These are phyloP conservation scores for Aspergillus campestris DNA, from an alignment of 495 filamentous ascomycete species.

Conservation along the genomic window DNA sequence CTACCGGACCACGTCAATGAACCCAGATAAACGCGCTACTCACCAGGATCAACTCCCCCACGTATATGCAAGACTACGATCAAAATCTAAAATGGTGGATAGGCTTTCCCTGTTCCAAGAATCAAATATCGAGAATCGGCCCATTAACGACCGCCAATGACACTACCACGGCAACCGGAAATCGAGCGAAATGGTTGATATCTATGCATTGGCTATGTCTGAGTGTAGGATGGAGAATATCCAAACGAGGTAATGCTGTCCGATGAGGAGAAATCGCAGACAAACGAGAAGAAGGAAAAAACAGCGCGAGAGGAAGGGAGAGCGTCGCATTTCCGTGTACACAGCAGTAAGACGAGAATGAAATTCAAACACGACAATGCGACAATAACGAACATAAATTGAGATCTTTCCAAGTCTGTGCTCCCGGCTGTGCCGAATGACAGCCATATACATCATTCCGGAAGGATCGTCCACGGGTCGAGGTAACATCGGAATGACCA, in stretches of 20 bases:
- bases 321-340: slow-evolving; percentile 7
- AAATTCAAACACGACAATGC: slow-evolving; percentile 13
- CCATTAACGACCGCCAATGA: too few species aligned
- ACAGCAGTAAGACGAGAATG: slow-evolving; percentile 4
- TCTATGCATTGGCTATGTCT: too few species aligned
- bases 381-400: slow-evolving; percentile 21
- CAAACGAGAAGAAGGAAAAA: not conserved
- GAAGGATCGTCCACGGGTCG: slow-evolving; percentile 1
- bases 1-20: too few species aligned
- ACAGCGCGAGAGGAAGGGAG: not conserved
- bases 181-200: too few species aligned
- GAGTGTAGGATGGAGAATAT: not conserved
- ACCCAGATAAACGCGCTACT: too few species aligned
- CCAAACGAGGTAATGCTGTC: not conserved
- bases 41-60: too few species aligned
- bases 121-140: too few species aligned
- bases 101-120: too few species aligned
- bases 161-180: too few species aligned
- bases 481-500: slow-evolving; percentile 2
- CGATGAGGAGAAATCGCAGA: too few species aligned
- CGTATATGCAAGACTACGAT: too few species aligned
- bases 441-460: slow-evolving; percentile 16
- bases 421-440: slow-evolving; percentile 37
- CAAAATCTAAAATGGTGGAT: too few species aligned
- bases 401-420: slow-evolving; percentile 32